phyloP scores from a whole-genome alignment of 371 early-diverging fungal species.

The Zychaea mexicana region DNA sequence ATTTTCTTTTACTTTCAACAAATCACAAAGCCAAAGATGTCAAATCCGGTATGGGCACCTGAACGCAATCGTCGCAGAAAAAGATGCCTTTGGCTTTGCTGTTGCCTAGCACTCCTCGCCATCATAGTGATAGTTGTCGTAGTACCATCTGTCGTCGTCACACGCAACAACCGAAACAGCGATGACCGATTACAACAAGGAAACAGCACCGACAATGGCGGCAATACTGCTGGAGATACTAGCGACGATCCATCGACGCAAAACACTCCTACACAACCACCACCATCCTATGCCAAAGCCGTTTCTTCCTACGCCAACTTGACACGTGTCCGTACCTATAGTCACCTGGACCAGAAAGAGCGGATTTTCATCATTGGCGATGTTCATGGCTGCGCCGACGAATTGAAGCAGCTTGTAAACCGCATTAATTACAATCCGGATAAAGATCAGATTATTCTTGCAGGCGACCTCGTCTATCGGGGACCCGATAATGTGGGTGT shows the following conservation, averaged over 20 bases:
- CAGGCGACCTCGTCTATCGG: slow-evolving; percentile 73
- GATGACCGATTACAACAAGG: background rate
- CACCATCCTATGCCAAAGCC: slow-evolving; percentile 18
- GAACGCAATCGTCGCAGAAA: background rate
- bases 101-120: slow-evolving; percentile 9
- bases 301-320: slow-evolving; percentile 47
- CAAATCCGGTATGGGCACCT: background rate
- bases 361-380: slow-evolving; percentile 73
- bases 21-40: background rate
- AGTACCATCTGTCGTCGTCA: slow-evolving; percentile 38
- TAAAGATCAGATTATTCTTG: slow-evolving; percentile 62
- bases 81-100: background rate
- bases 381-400: slow-evolving; percentile 66
- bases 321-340: slow-evolving; percentile 25
- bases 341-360: slow-evolving; percentile 23
- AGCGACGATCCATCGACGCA: background rate
- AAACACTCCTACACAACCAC: background rate
- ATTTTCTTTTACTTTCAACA: background rate
- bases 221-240: background rate
- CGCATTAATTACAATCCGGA: slow-evolving; percentile 40
- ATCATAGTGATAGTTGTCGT: slow-evolving; percentile 36
- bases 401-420: slow-evolving; percentile 53
- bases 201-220: background rate
- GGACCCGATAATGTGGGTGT: slow-evolving; percentile 73
- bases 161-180: slow-evolving; percentile 21